phyloP scores from a whole-genome alignment of 352 stramenopile species.

The Globisporangium barbulae region DNA sequence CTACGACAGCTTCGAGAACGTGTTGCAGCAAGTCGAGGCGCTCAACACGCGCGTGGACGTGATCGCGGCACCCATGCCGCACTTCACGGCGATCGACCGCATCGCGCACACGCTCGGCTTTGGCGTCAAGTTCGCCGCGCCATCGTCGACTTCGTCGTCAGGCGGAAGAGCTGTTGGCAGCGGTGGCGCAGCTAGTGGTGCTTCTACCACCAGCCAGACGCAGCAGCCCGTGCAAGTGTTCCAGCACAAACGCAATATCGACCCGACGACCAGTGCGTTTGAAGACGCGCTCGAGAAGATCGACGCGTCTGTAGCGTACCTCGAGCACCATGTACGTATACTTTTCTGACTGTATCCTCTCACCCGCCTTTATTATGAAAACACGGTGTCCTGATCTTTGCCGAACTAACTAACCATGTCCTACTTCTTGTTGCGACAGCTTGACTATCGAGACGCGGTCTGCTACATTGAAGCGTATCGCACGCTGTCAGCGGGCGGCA shows the following conservation, averaged over 20 bases:
- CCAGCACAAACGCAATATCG: conserved; percentile 67
- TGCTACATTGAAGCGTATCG: conserved; percentile 77
- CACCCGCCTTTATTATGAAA: neutral
- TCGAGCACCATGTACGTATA: conserved; percentile 61
- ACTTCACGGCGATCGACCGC: conserved; percentile 65
- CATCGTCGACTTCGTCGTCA: conserved; percentile 12
- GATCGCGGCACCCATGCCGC: conserved; percentile 62
- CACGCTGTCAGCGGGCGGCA: conserved; percentile 53
- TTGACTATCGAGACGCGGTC: conserved; percentile 62
- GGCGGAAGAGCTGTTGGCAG: neutral
- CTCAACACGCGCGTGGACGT: conserved; percentile 59
- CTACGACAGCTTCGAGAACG: conserved; percentile 75
- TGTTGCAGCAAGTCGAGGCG: conserved; percentile 55
- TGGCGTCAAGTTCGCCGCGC: conserved; percentile 59
- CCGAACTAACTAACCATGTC: neutral
- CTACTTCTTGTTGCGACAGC: conserved; percentile 23
- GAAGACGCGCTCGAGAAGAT: conserved; percentile 64
- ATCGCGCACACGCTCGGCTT: conserved; percentile 60
- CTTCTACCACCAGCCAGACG: neutral
- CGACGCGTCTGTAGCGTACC: conserved; percentile 56
- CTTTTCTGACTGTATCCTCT: neutral
- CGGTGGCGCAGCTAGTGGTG: neutral
- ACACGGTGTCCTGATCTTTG: neutral
- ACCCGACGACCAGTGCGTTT: conserved; percentile 64
- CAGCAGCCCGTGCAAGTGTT: conserved; percentile 65